phyloP scores from a whole-genome alignment of 176 grass and related monocot genomes.

The Olyra latifolia region DNA sequence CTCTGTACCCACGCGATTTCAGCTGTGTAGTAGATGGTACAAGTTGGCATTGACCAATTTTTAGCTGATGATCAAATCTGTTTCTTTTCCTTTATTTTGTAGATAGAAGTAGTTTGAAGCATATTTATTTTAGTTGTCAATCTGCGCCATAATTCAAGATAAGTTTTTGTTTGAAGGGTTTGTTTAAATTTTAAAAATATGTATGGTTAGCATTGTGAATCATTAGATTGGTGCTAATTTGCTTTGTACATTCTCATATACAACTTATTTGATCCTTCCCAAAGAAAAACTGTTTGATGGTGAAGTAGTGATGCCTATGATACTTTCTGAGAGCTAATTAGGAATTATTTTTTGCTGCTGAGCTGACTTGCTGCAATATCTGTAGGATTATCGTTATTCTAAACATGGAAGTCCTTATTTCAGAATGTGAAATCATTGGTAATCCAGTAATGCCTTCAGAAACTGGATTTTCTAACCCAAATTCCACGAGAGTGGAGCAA shows the following conservation, averaged over 20 bases:
- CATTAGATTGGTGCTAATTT: neutral
- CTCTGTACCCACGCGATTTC: neutral
- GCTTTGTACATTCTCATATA: neutral
- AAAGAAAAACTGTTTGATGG: no score
- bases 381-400: conserved; percentile 75
- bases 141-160: neutral
- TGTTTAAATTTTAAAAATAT: neutral
- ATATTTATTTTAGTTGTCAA: neutral
- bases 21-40: neutral
- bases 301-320: neutral
- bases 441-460: conserved; percentile 46
- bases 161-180: neutral
- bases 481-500: conserved; percentile 22
- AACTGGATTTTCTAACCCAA: conserved; percentile 23
- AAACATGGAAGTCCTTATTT: conserved; percentile 68
- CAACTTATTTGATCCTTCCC: neutral
- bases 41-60: neutral
- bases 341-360: conserved; percentile 20
- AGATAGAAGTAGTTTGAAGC: neutral
- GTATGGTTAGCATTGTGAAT: neutral
- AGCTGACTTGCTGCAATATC: conserved; percentile 37
- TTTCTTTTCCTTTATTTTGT: neutral
- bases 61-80: neutral
- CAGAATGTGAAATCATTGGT: conserved; percentile 60
- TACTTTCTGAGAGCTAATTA: neutral